phyloP scores from a whole-genome alignment of 2,329 filamentous ascomycete species.

The Leptographium radiaticola region DNA sequence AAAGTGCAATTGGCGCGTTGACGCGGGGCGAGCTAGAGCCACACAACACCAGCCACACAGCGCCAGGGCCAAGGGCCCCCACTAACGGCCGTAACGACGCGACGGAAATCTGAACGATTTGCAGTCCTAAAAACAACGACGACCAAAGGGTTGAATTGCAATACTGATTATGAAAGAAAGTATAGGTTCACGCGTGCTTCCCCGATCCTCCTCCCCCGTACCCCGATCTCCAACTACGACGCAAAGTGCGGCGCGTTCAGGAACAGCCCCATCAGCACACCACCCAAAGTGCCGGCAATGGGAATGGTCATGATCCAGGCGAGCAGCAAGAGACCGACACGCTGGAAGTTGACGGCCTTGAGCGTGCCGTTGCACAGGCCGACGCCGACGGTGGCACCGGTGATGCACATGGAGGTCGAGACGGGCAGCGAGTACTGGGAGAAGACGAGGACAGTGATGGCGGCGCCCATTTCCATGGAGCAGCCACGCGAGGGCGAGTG shows the following conservation, averaged over 20 bases:
- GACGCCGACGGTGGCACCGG: conserved; percentile 64
- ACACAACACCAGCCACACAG: too few species aligned
- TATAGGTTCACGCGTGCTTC: not conserved
- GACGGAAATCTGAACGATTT: too few species aligned
- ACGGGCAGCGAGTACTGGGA: conserved; percentile 64
- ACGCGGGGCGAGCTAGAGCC: too few species aligned
- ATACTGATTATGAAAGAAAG: too few species aligned
- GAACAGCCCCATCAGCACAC: conserved; percentile 33
- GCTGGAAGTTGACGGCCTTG: conserved; percentile 65
- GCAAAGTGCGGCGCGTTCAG: conserved; percentile 47
- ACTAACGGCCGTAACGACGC: too few species aligned
- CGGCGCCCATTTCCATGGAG: conserved; percentile 71
- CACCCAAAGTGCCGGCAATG: conserved; percentile 43
- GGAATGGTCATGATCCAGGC: conserved; percentile 57
- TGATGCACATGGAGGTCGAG: conserved; percentile 70
- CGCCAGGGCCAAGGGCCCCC: too few species aligned
- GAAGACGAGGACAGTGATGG: conserved; percentile 64
- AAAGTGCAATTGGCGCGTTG: too few species aligned
- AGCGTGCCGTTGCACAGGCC: conserved; percentile 62
- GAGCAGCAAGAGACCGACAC: conserved; percentile 52
- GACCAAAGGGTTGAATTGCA: too few species aligned
- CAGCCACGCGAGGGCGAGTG: conserved; percentile 43
- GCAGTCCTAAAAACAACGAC: too few species aligned
- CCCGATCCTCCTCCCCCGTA: not conserved
- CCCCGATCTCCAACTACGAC: not conserved